Evolutionary conservation across 331 rosid species (phyloP), one percentile per base, ranked within the genome.

Genomic region (Pyracantha coccinea): DNA sequence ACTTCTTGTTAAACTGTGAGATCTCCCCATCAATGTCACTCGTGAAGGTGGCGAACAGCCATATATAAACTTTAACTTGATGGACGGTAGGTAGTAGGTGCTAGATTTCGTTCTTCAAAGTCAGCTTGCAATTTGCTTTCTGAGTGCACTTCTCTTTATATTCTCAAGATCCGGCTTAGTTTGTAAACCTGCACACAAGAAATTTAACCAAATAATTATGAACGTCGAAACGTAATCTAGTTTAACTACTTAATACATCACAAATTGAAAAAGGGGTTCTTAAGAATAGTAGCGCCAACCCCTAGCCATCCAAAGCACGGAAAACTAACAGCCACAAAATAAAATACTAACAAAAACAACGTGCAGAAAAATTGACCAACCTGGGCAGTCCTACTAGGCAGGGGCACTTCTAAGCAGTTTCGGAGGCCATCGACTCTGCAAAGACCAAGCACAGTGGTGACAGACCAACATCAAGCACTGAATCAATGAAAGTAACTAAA

Each of bases 321-420:
- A 52, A 17, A 15, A 19, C 15, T 29, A 52, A 5, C 5, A 31
- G 32, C 31, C 41, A 24, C 32, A 29, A 62, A 20, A 66, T 4
- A 33, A 60, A 11, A 32, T 41, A 27, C 29, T 58, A n/a, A 41
- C 59, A 71, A 28, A 73, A 61, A 68, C 71, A 17, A 24, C 44
- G 58, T 8, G 71, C 65, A 69, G 75, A 35, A 76, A 70, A 57
- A 59, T 71, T 33, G 70, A 84, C 79, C 75, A 75, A 92, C 99
- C 97, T 92, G 99, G 32, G 97, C 93, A 66, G 96, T 94, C 79
- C 97, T 83, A 69, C 89, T 82, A 12, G 93, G 97, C 72, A 92
- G 87, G 69, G 85, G 74, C 83, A 89, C 89, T 75, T 86, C 96
- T 75, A 94, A 75, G 97, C 99, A 85, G 83, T 87, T 86, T 76